Percentiles rank a stretch among this genome's conserved stretches.
Conservation (phyloP, 106 monocot species). For the Amphibolis antarctica region DNA sequence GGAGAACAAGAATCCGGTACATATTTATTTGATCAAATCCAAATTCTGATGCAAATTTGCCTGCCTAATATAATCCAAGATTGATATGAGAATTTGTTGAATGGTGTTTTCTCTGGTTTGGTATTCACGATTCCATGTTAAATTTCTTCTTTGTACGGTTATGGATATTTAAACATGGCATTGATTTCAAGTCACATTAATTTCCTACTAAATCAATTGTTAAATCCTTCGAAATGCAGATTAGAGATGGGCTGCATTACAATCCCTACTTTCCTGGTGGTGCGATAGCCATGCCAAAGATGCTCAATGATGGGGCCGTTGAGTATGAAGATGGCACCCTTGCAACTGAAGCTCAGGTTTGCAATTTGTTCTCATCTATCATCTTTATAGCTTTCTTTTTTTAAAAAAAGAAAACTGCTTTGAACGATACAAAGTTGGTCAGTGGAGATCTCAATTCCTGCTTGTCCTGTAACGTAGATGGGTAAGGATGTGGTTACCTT, state of each 20-base stretch:
- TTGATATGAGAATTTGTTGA: too few species aligned
- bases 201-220: neutral
- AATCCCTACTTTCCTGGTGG: slow-evolving; percentile 98
- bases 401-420: neutral
- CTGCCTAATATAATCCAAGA: too few species aligned
- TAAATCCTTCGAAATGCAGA: slow-evolving; percentile 26
- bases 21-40: too few species aligned
- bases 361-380: neutral
- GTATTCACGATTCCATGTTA: too few species aligned
- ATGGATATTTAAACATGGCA: too few species aligned
- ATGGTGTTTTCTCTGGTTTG: too few species aligned
- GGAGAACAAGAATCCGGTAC: too few species aligned
- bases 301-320: slow-evolving; percentile 91
- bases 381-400: neutral
- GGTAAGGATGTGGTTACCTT: slow-evolving; percentile 95
- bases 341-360: slow-evolving; percentile 90
- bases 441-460: neutral
- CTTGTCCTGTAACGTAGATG: slow-evolving; percentile 38
- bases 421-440: neutral
- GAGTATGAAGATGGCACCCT: slow-evolving; percentile 97
- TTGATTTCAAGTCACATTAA: too few species aligned
- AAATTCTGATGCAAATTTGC: too few species aligned
- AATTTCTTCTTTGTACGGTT: too few species aligned
- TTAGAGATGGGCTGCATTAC: slow-evolving; percentile 80
- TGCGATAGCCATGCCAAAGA: slow-evolving; percentile 96